Evolutionary conservation across 2,329 filamentous ascomycete genomes (phyloP), one percentile per base, ranked within the genome.

Genomic region (Eurotiales sp.): DNA sequence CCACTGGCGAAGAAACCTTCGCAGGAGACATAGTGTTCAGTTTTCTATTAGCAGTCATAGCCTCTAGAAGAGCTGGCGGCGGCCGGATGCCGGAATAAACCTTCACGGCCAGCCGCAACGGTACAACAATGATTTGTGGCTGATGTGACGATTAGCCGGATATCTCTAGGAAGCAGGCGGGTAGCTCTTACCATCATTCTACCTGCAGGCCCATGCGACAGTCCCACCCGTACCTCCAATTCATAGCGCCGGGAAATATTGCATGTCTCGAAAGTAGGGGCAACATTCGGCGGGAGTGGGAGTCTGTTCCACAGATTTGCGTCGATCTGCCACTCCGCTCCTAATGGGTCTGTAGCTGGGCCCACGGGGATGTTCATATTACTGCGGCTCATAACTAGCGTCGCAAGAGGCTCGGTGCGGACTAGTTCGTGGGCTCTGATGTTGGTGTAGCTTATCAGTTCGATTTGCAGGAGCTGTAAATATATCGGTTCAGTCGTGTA

Each of bases 41-140:
- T 36, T 44, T 54, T n/a, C n/a, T 40, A 25, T 51, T 46, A 12
- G 61, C 67, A 23, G 72, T 68, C 65, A 84, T 81, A 34, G 87
- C 84, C 53, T 87, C 78, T 17, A 96, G 73, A 5, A 97, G 82
- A 43, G 86, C 83, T 19, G 81, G 72, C 1, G 91, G 90, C 11
- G 93, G 92, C 19, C 82, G 79, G 58, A 97, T 90, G 59, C 93
- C 93, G 1, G 91, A 96, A 68, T 82, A 97, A 14, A 99, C 83
- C 50, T 90, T 81, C 46, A 95, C 79, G 29, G 85, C 83, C 61
- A 97, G 85, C 55, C 86, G 80, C 15, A 99, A 76, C 4, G 91
- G 89, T 2, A 96, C 78, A 51, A 87, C 80, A 29, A 95, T 83
- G 46, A 85, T 78, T 71, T 95, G 88, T n/a, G 85, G 79, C 73